phyloP scores from a whole-genome alignment of 2,329 filamentous ascomycete genomes.

The Beauveria sp. region DNA sequence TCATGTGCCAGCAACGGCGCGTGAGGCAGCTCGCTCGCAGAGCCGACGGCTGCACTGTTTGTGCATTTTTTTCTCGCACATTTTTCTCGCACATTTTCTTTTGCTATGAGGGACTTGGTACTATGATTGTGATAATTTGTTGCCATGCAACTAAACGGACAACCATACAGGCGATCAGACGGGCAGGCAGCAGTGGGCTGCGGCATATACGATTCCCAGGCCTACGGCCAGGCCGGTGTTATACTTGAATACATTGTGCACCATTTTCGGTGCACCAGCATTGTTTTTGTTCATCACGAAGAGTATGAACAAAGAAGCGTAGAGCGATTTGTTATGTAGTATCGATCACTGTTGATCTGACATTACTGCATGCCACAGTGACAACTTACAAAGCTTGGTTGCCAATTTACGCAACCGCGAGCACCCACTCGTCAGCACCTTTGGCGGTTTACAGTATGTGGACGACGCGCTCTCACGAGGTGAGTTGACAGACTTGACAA shows the following conservation, averaged over 20 bases:
- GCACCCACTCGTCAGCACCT: not conserved
- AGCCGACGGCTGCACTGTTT: not conserved
- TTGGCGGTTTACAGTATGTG: too few relatives aligned
- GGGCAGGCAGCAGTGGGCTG: slow-evolving; percentile 8
- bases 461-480: too few relatives aligned
- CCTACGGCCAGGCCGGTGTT: not conserved
- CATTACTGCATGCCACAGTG: too few relatives aligned
- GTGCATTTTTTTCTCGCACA: not conserved
- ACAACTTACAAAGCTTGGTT: not conserved
- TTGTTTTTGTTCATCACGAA: not conserved
- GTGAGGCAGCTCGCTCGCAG: slow-evolving; percentile 22
- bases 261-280: not conserved
- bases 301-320: not conserved
- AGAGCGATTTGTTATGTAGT: not conserved
- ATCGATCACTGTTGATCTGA: not conserved
- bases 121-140: not conserved
- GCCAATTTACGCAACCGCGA: not conserved
- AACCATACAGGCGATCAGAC: not conserved
- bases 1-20: slow-evolving; percentile 63
- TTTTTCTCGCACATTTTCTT: not conserved
- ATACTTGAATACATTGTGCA: slow-evolving; percentile 2
- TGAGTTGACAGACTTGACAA: too few relatives aligned
- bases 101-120: not conserved
- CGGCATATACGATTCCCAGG: slow-evolving; percentile 4
- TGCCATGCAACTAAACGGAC: not conserved